phyloP scores from a whole-genome alignment of 805 yeast species.

The Yarrowia sp. region DNA sequence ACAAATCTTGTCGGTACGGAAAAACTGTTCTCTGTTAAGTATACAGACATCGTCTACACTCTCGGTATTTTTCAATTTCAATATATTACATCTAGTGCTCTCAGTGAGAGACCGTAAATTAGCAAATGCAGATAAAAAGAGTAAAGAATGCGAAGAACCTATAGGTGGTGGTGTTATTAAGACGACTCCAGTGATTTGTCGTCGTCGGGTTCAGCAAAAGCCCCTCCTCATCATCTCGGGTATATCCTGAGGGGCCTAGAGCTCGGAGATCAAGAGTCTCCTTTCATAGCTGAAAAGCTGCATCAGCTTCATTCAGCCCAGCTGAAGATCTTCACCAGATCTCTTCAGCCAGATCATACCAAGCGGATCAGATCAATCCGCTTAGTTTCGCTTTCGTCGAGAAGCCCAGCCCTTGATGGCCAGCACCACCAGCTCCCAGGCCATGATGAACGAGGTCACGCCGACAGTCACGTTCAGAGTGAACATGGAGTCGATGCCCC shows the following conservation, averaged over 20 bases:
- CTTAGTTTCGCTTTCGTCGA: conserved; percentile 17
- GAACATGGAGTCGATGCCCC: conserved; percentile 88
- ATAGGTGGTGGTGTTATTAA: conserved; percentile 2
- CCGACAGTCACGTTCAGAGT: conserved; percentile 89
- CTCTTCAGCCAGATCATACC: too few relatives aligned
- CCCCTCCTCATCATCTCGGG: conserved; percentile 2
- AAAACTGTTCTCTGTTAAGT: too few relatives aligned
- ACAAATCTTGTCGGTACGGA: too few relatives aligned
- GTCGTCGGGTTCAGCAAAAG: background rate
- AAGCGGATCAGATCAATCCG: background rate
- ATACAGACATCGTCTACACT: too few relatives aligned
- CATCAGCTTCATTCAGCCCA: too few relatives aligned
- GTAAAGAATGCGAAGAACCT: conserved; percentile 34
- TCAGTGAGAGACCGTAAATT: background rate
- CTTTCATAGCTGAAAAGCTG: too few relatives aligned
- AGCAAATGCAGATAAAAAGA: conserved; percentile 27
- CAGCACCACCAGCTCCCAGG: conserved; percentile 80
- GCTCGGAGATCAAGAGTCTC: too few relatives aligned
- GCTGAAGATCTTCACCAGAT: too few relatives aligned
- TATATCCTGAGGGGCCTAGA: background rate
- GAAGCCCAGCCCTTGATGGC: conserved; percentile 49
- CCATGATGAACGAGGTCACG: conserved; percentile 76
- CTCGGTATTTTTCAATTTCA: too few relatives aligned
- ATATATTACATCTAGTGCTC: conserved; percentile 15
- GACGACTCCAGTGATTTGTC: background rate